Base-by-base conservation (phyloP, 495 filamentous ascomycete species). In the Apiosordaria backusii region DNA sequence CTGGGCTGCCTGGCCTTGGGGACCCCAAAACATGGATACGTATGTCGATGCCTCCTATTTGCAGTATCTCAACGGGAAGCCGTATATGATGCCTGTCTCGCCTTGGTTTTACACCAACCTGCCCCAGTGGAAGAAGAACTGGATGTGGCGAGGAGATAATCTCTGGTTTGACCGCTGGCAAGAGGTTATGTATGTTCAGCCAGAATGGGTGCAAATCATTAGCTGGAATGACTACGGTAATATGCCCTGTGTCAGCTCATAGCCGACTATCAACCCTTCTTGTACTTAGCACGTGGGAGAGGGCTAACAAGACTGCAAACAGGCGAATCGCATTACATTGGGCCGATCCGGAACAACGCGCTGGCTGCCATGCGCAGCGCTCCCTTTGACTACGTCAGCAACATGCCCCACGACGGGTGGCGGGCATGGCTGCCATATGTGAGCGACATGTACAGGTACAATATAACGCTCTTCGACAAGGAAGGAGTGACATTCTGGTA, bases 41-140 rank as follows among this genome's bases (percentile, higher is more conserved):
- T 23, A 71, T 67, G 27, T 67, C 63, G 23, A 70, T 72, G 16
- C 66, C 27, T 10, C 71, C 67, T 52, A 68, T 67, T 7, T 74
- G 65, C 21, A 73, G 72, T 16, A 71, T 68, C 50, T 76, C 68
- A 45, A 26, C 3, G 71, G 70, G 16, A 79, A 78, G 71, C 68
- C 72, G 5, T 79, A 78, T 58, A 67, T 78, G 62, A 78, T 79
- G 76, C 82, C 84, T 22, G 84, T 90, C 15, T 86, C 86, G 1
- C 89, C 89, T 6, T 91, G 88, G 86, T 91, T 91, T 75, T 91
- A 88, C 69, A 76, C 72, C 2, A 68, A 88, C 64, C 77, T 91
- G 22, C 86, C 88, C 0, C 79, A 81, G 29, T 89, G 82, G 68
- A 75, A 76, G 65, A 92, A 92, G 74, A 89, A 90, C 65, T 91